Percentiles rank a stretch among this genome's conserved stretches.
phyloP scores from a whole-genome alignment of 164 flowering plant genomes.

The Stephania yunnanensis region DNA sequence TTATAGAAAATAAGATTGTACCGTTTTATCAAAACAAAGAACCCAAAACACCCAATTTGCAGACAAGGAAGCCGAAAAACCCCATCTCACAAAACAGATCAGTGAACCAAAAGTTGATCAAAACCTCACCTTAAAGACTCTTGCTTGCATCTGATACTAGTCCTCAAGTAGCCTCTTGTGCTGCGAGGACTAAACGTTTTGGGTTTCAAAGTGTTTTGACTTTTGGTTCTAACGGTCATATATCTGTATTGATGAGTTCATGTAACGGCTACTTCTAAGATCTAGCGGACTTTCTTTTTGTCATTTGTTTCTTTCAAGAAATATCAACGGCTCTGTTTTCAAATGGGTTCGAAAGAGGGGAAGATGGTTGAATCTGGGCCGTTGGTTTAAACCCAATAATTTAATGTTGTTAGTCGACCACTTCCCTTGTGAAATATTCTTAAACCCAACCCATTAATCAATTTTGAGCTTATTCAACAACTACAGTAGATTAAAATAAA shows the following conservation, averaged over 20 bases:
- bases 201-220: slow-evolving; percentile 17
- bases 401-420: no score
- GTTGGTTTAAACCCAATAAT: not conserved
- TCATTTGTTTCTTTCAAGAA: not conserved
- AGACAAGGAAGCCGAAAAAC: not conserved
- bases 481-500: no score
- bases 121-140: slow-evolving; percentile 56
- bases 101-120: no score
- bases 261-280: slow-evolving; percentile 31
- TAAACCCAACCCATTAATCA: no score
- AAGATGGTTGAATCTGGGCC: not conserved
- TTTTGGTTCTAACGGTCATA: slow-evolving; percentile 34
- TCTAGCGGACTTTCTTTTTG: not conserved
- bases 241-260: slow-evolving; percentile 8
- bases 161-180: slow-evolving; percentile 57
- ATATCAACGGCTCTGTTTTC: slow-evolving; percentile 15
- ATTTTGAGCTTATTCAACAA: no score
- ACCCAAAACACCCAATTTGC: not conserved
- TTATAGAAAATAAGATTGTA: not conserved
- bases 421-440: no score
- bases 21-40: not conserved
- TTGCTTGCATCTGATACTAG: slow-evolving; percentile 90
- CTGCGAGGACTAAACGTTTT: slow-evolving; percentile 74
- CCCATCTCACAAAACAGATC: not conserved
- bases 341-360: no score